Percentiles rank a stretch among this genome's conserved stretches.
phyloP scores from a whole-genome alignment of 768 basidiomycete species.

The Naganishia kalamii region DNA sequence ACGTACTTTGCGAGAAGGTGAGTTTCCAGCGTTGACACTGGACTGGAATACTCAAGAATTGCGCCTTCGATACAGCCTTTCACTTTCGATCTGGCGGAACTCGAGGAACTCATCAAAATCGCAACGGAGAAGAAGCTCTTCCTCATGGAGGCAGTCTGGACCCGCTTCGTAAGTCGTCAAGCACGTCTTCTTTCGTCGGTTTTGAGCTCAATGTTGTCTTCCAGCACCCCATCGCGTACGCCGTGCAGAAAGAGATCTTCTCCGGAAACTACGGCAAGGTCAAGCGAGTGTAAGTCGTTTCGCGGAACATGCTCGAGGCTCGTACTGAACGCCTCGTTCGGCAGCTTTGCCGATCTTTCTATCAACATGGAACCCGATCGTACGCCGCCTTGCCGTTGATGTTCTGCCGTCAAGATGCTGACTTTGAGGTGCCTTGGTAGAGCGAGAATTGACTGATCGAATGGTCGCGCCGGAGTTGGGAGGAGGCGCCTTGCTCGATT shows the following conservation, averaged over 20 bases:
- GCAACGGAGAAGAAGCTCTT: slow-evolving; percentile 75
- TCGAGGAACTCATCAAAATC: slow-evolving; percentile 63
- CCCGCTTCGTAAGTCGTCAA: slow-evolving; percentile 57
- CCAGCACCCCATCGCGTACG: slow-evolving; percentile 41
- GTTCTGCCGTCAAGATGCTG: not conserved
- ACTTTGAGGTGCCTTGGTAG: slow-evolving; percentile 44
- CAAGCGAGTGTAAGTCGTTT: slow-evolving; percentile 32
- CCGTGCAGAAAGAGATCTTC: slow-evolving; percentile 36
- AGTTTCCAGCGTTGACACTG: slow-evolving; percentile 3
- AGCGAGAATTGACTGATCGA: slow-evolving; percentile 61
- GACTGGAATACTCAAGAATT: not conserved
- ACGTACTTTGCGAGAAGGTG: slow-evolving; percentile 77
- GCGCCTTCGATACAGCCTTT: slow-evolving; percentile 51
- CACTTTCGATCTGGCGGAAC: slow-evolving; percentile 68
- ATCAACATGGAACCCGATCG: slow-evolving; percentile 61
- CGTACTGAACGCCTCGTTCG: not conserved
- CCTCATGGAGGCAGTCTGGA: slow-evolving; percentile 91
- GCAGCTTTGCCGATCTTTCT: slow-evolving; percentile 66
- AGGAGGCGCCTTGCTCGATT: slow-evolving; percentile 75
- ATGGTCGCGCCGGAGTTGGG: slow-evolving; percentile 73
- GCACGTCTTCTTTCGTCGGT: slow-evolving; percentile 14
- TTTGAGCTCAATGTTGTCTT: not conserved
- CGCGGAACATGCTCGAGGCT: not conserved
- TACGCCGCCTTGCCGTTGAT: slow-evolving; percentile 45
- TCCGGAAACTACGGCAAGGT: slow-evolving; percentile 41